Evolutionary conservation across 2,329 filamentous ascomycete genomes (phyloP), one percentile per base, ranked within the genome.

Genomic region (Aspergillus awamori): DNA sequence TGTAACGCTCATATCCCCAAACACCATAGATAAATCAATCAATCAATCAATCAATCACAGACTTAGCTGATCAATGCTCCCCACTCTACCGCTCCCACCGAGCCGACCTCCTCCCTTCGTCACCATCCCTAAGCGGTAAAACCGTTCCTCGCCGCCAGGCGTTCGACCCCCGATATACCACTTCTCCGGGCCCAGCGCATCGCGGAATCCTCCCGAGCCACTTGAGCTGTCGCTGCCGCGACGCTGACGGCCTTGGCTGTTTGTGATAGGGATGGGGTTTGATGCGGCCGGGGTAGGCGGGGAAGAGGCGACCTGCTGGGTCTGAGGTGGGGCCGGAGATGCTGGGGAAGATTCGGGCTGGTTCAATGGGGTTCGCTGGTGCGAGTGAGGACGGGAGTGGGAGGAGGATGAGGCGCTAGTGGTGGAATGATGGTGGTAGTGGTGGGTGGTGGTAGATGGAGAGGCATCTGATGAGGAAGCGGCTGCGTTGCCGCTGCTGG

Each of bases 131-230:
- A 83, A 64, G 8, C 77, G 74, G 59, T 82, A 82, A 59, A 82
- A 81, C 53, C 79, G 74, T 63, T 83, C 81, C 68, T 83, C 81
- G 0, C 81, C 81, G 15, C 69, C 73, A 10, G 78, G 75, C 22
- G 78, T 82, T 38, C 79, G 72, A 4, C 81, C 81, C 4, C 81
- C 81, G 26, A 83, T 80, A 69, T 82, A 83, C 81, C 81, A 83
- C 65, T 82, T 82, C 69, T 82, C 80, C 2, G 76, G 72, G 0
- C 80, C 79, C 8, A 81, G 61, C 0, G 79, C 77, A 68, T 82
- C 81, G 7, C 79, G 73, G 59, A 82, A 82, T 2, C 80, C 81
- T 13, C 79, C 78, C 2, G 77, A 81, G 17, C 79, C 78, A 49
- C 73, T 80, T 20, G 79, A 81, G 41, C 76, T 80, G 62, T 82